phyloP scores from a whole-genome alignment of 768 basidiomycete genomes.

The Trametes cinnabarina region DNA sequence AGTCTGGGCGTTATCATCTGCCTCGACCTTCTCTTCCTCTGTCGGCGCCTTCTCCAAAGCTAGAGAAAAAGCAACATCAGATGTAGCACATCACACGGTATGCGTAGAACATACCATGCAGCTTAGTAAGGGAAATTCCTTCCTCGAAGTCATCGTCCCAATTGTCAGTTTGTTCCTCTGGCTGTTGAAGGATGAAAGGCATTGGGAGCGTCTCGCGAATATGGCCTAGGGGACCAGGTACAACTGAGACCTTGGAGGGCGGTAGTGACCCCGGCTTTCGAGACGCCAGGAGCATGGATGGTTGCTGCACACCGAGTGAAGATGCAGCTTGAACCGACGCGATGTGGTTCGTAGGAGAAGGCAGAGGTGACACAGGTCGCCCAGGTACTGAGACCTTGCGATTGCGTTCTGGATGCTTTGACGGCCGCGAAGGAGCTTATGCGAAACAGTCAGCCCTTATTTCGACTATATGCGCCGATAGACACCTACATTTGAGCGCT shows the following conservation, averaged over 20 bases:
- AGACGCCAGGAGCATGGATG: conserved; percentile 10
- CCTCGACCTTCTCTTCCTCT: conserved; percentile 54
- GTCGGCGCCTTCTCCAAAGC: conserved; percentile 60
- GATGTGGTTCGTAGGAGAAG: conserved; percentile 34
- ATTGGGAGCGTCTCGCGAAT: conserved; percentile 46
- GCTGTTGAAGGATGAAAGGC: conserved; percentile 64
- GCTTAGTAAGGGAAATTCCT: conserved; percentile 82
- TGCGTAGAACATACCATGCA: conserved; percentile 49
- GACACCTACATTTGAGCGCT: conserved; percentile 76
- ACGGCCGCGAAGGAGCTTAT: conserved; percentile 70
- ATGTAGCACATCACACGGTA: background rate
- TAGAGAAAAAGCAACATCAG: conserved; percentile 22
- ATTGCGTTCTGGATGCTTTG: conserved; percentile 55
- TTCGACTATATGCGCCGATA: background rate
- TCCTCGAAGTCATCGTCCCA: conserved; percentile 99
- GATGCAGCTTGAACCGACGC: conserved; percentile 18
- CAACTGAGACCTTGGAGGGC: conserved; percentile 19
- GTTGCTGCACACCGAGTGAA: conserved; percentile 9
- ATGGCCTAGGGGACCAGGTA: conserved; percentile 24
- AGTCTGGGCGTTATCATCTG: conserved; percentile 77
- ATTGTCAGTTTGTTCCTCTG: conserved; percentile 88
- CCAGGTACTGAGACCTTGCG: conserved; percentile 27
- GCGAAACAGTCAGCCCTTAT: conserved; percentile 6
- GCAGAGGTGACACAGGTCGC: conserved; percentile 45
- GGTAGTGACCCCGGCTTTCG: conserved; percentile 17